Conservation (phyloP, 306 rosid genomes). For the Hippophae tibetana region DNA sequence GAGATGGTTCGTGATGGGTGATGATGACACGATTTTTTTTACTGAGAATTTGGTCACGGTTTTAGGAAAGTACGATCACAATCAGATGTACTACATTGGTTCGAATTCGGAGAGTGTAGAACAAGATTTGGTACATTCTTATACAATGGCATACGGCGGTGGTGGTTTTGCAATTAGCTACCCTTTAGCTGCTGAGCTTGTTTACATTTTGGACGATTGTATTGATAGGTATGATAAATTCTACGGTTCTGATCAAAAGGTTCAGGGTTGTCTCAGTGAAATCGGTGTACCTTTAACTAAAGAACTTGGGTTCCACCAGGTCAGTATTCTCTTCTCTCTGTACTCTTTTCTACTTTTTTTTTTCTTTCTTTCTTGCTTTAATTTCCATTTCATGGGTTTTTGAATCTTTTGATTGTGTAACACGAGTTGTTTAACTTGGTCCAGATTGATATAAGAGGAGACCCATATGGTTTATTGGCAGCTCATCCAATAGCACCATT, state of each 20-base stretch:
- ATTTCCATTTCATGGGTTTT: background rate
- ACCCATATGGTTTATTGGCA: constrained; percentile 46
- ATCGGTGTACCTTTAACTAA: constrained; percentile 54
- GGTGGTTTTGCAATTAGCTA: constrained; percentile 61
- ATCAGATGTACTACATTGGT: constrained; percentile 62
- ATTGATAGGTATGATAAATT: constrained; percentile 36
- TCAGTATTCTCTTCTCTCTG: background rate
- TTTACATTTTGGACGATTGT: constrained; percentile 49
- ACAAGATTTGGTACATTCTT: constrained; percentile 40
- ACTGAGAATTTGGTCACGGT: constrained; percentile 42
- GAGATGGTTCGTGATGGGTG: constrained; percentile 76
- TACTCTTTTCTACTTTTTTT: background rate
- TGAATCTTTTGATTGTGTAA: background rate
- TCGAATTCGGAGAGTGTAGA: constrained; percentile 63
- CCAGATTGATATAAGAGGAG: constrained; percentile 55
- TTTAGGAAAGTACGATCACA: constrained; percentile 49
- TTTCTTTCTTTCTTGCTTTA: no score
- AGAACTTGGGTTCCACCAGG: constrained; percentile 67
- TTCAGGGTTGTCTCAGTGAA: constrained; percentile 46
- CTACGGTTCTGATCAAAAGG: constrained; percentile 52
- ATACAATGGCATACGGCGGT: constrained; percentile 53
- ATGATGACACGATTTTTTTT: constrained; percentile 57
- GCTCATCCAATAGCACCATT: constrained; percentile 57
- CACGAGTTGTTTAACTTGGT: background rate
- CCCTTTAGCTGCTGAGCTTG: constrained; percentile 43